Evolutionary conservation across 2,329 filamentous ascomycete species (phyloP).

Genomic region (Beauveria pseudobassiana): DNA sequence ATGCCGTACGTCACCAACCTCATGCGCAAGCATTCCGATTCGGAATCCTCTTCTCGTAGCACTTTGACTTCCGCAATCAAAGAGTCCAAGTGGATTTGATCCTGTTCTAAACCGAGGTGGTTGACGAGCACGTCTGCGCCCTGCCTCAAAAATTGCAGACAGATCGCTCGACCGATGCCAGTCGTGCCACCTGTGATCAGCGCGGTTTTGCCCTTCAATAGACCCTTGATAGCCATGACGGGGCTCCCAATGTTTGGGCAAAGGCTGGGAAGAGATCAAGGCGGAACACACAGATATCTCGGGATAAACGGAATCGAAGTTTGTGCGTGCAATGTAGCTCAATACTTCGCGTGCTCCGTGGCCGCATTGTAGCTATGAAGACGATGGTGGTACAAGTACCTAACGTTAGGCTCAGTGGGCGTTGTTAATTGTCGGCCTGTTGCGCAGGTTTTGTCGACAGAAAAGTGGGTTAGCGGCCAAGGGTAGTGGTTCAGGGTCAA

Average conservation of each 20-base stretch:
- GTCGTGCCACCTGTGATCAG: conserved; percentile 83
- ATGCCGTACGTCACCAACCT: conserved; percentile 70
- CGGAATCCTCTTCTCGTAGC: conserved; percentile 24
- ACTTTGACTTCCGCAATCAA: conserved; percentile 44
- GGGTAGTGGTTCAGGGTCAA: too few relatives aligned
- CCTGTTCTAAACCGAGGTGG: conserved; percentile 56
- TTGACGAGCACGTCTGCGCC: conserved; percentile 76
- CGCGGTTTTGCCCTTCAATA: conserved; percentile 69
- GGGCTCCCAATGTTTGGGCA: neutral
- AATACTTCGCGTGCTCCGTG: too few relatives aligned
- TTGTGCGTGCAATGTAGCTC: neutral
- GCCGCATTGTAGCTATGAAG: too few relatives aligned
- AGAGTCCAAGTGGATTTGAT: conserved; percentile 44
- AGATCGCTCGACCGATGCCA: conserved; percentile 80
- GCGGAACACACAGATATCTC: neutral
- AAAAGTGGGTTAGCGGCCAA: too few relatives aligned
- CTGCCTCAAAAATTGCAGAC: conserved; percentile 68
- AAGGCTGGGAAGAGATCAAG: conserved; percentile 3
- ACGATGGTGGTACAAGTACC: too few relatives aligned
- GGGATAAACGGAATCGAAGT: neutral
- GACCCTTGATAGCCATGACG: conserved; percentile 37
- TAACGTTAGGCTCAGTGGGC: too few relatives aligned
- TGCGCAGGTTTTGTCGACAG: too few relatives aligned
- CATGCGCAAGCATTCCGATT: conserved; percentile 36
- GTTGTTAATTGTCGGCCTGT: too few relatives aligned